Evolutionary conservation across 768 basidiomycete genomes (phyloP).

Genomic region (Boletus bicolor): DNA sequence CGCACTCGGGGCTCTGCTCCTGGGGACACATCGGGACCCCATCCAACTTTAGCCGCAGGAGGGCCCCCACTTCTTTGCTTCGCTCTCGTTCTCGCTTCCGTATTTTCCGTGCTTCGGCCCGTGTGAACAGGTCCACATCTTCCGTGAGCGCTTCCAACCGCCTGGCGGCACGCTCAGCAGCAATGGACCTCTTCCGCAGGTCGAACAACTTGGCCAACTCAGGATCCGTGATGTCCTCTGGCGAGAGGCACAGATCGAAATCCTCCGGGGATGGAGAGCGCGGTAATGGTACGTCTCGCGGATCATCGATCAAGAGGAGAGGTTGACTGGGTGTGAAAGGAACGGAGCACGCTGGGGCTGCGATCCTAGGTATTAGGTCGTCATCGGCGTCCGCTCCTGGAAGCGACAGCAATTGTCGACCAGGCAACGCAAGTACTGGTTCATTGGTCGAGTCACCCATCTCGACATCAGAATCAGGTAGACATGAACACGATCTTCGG

Average conservation of each 20-base stretch:
- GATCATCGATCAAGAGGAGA: slow-evolving; percentile 44
- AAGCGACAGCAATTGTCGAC: slow-evolving; percentile 33
- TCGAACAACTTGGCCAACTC: slow-evolving; percentile 40
- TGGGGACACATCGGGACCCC: slow-evolving; percentile 21
- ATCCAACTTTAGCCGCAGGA: slow-evolving; percentile 55
- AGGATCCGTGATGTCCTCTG: slow-evolving; percentile 34
- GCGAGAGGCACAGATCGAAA: slow-evolving; percentile 35
- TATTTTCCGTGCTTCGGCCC: slow-evolving; percentile 42
- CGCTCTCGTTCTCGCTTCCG: slow-evolving; percentile 54
- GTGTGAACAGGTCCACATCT: slow-evolving; percentile 37
- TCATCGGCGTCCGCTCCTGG: slow-evolving; percentile 45
- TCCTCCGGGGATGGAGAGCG: slow-evolving; percentile 45
- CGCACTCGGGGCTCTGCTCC: slow-evolving; percentile 25
- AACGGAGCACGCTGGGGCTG: slow-evolving; percentile 1
- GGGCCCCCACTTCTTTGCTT: slow-evolving; percentile 51
- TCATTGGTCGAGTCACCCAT: slow-evolving; percentile 19
- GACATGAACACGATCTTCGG: slow-evolving; percentile 25
- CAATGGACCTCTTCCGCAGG: slow-evolving; percentile 36
- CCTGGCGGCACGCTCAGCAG: slow-evolving; percentile 32
- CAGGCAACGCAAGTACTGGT: slow-evolving; percentile 13
- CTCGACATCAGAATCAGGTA: slow-evolving; percentile 32
- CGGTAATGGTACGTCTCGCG: slow-evolving; percentile 35
- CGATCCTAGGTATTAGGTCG: slow-evolving; percentile 35
- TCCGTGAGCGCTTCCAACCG: slow-evolving; percentile 32
- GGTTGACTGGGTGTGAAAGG: slow-evolving; percentile 21